phyloP scores from a whole-genome alignment of 2,329 filamentous ascomycete species.

The Diplocarpon rosae region DNA sequence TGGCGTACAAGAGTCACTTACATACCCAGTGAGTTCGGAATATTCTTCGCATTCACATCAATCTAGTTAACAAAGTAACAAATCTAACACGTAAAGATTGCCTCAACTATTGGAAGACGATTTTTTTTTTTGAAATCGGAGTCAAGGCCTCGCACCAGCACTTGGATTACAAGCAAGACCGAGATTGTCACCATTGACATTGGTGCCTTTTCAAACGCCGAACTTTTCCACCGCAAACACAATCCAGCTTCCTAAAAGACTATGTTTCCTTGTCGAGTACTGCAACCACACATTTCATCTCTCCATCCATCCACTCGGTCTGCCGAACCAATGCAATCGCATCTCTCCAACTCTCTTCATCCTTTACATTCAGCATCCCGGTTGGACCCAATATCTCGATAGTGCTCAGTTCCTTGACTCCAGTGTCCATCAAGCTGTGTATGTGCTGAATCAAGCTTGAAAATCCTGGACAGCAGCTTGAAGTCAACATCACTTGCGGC shows the following conservation, averaged over 20 bases:
- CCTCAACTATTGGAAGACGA: background rate
- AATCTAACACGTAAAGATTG: background rate
- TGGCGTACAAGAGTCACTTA: background rate
- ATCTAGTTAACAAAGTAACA: background rate
- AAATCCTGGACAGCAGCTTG: constrained; percentile 18
- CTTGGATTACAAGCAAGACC: background rate
- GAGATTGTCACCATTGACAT: background rate
- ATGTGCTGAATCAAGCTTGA: constrained; percentile 20
- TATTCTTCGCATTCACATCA: too few species aligned
- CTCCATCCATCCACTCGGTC: constrained; percentile 26
- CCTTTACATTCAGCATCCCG: constrained; percentile 17
- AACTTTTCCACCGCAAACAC: too few species aligned
- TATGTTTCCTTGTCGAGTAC: constrained; percentile 7
- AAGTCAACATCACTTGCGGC: constrained; percentile 13
- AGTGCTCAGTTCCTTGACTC: constrained; percentile 5
- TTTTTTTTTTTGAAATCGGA: too few species aligned
- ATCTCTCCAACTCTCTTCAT: constrained; percentile 19
- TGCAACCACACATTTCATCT: constrained; percentile 20
- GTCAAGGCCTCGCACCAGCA: background rate
- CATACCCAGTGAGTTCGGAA: too few species aligned
- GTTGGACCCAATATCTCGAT: constrained; percentile 19
- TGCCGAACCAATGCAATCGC: constrained; percentile 14
- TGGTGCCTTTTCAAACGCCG: too few species aligned
- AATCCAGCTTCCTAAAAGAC: background rate
- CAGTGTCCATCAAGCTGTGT: constrained; percentile 12